Evolutionary conservation across 805 yeast species (phyloP), one percentile per base, ranked within the genome.

Genomic region (Dipodascopsis uninucleata): DNA sequence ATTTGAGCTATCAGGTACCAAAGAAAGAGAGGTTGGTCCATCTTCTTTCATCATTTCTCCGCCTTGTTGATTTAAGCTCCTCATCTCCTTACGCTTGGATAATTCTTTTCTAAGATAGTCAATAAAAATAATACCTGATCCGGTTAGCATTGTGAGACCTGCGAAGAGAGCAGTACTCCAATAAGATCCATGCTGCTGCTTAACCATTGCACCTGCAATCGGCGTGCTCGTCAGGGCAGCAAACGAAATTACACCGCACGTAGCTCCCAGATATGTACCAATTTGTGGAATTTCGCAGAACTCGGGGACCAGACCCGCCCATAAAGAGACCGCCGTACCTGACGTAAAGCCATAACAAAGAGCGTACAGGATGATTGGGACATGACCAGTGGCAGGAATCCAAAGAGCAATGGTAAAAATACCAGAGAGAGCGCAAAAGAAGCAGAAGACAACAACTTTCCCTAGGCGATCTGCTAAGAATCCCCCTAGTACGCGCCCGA

Each of bases 321-420:
- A 59, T 8, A 65, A 39, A 7, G 64, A 59, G 14, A 62, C 61
- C 5, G 58, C 39, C 1, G 66, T 60, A 3, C 69, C 69, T 5
- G 62, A 51, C 35, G 57, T 47, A 39, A 62, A 54, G 1, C 70
- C 70, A 34, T 52, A 58, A 3, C 63, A 36, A 17, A 63, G 33
- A 8, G 61, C 59, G 24, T 61, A 54, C 12, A 52, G 56, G 8
- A 63, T 49, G 17, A 65, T 43, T 2, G 24, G 14, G 18, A 28
- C 39, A 18, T 39, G 17, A 9, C 31, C 25, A 0, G 85, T 85
- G n/a, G 80, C 75, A 1, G 89, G 88, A n/a, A 80, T 61, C 88
- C 87, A 81, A 9, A 81, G 55, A 0, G 70, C 69, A 37, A 82
- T 64, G 2, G 77, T 68, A n/a, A 76, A 61, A 0, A 80, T 9